These are phyloP conservation scores for Orobanche coerulescens DNA, from an alignment of 257 asterid species.

Conservation along the genomic window DNA sequence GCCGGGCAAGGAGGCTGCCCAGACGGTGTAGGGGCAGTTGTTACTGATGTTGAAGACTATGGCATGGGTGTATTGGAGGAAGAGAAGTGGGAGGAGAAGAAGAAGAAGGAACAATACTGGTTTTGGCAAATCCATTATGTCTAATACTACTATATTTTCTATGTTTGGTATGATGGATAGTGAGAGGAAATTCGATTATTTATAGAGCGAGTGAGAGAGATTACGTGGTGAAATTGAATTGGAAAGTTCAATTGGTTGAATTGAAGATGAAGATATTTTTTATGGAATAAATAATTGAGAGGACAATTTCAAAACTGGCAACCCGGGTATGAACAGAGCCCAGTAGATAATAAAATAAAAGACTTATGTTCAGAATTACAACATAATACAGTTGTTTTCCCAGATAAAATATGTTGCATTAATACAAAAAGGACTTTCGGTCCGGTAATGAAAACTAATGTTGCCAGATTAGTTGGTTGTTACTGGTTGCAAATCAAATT, in stretches of 20 bases:
- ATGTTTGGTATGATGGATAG: too few relatives aligned
- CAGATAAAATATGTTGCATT: too few relatives aligned
- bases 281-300: not conserved
- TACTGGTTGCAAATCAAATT: too few relatives aligned
- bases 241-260: conserved; percentile 13
- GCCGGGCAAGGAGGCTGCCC: conserved; percentile 46
- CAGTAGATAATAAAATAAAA: too few relatives aligned
- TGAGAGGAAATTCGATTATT: not conserved
- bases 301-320: conserved; percentile 11
- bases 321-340: too few relatives aligned
- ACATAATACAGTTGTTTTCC: too few relatives aligned
- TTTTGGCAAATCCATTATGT: conserved; percentile 11
- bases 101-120: too few relatives aligned
- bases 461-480: too few relatives aligned
- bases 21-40: conserved; percentile 43
- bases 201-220: not conserved
- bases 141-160: too few relatives aligned
- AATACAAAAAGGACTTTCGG: too few relatives aligned
- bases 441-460: too few relatives aligned
- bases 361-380: too few relatives aligned
- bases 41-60: conserved; percentile 32
- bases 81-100: conserved; percentile 14
- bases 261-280: not conserved
- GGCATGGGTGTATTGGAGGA: conserved; percentile 28
- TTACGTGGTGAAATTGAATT: conserved; percentile 22